Base-by-base conservation (phyloP, 176 grass and related monocot genomes). In the Cenchrus purpureus region DNA sequence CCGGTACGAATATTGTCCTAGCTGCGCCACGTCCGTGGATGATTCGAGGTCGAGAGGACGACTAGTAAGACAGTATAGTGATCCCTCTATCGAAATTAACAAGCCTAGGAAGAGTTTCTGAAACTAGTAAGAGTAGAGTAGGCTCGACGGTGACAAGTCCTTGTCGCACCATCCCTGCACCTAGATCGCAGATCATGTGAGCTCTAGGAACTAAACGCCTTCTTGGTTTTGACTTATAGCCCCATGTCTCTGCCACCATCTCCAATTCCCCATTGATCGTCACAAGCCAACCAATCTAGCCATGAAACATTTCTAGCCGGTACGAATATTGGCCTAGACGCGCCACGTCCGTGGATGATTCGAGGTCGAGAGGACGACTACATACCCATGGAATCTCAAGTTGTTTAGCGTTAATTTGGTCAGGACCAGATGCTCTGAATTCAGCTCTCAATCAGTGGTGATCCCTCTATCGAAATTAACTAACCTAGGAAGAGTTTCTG, bases 141-240 rank as follows among this genome's bases (percentile, higher is more conserved):
- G 85, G 59, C 61, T 82, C 70, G 59, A 87, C 15, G 85, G 85
- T 86, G 67, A 57, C 32, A 68, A 74, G 76, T 79, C 76, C 76
- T 63, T 86, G 84, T 63, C 82, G 59, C 22, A 25, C 22, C 22
- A 25, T 25, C 22, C 22, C 7, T 8, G 12, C 62, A 12, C 31
- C 4, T 34, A 28, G 31, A 40, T 40, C 37, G 37, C 2, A 3
- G 45, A 37, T 19, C 31, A 37, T 40, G 31, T 42, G 34, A 17
- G 6, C 15, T 65, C 62, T 65, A 68, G 0, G 10, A 28, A 28
- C n/a, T 62, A 62, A 44, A n/a, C 4, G 19, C 68, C 7, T n/a
- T 2, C 1, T 3, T 22, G 10, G 74, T 59, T 60, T 25, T 68
- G 78, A 81, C 49, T 81, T 25, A 49, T 15, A 53, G 2, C 7